Evolutionary conservation across 75 land plant genomes (phyloP).

Genomic region (Picea glauca): DNA sequence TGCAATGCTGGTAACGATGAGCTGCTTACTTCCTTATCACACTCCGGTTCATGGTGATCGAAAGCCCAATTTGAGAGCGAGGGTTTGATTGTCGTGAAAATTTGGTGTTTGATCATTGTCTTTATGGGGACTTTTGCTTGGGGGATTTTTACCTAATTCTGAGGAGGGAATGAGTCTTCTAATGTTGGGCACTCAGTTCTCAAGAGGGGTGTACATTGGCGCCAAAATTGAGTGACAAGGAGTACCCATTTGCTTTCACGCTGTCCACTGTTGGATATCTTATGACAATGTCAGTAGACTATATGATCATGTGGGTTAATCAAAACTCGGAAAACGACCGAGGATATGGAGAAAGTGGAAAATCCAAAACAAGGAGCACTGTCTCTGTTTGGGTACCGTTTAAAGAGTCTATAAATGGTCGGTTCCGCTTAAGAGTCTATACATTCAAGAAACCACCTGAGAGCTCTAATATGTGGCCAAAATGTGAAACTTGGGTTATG

Average conservation of each 20-base stretch:
- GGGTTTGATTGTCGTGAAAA: conserved; percentile 21
- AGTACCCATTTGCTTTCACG: conserved; percentile 44
- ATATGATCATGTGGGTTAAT: conserved; percentile 20
- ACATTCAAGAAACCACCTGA: too few relatives aligned
- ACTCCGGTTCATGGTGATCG: too few relatives aligned
- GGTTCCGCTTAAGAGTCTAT: too few relatives aligned
- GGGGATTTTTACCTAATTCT: conserved; percentile 35
- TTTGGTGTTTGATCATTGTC: conserved; percentile 25
- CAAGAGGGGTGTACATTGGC: conserved; percentile 31
- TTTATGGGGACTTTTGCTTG: conserved; percentile 33
- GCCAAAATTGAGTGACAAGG: conserved; percentile 15
- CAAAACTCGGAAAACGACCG: background rate
- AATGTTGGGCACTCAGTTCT: conserved; percentile 38
- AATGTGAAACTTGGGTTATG: too few relatives aligned
- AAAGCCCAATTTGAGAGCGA: conserved; percentile 18
- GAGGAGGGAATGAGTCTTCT: conserved; percentile 26
- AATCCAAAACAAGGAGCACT: too few relatives aligned
- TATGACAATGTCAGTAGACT: conserved; percentile 72
- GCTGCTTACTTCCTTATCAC: too few relatives aligned
- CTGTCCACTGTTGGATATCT: conserved; percentile 32
- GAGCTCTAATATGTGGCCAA: too few relatives aligned
- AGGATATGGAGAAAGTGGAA: too few relatives aligned
- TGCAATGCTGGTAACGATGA: too few relatives aligned
- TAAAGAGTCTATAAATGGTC: too few relatives aligned
- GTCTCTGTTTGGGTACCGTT: too few relatives aligned